Evolutionary conservation across 805 yeast genomes (phyloP).

Genomic region (Lachancea fermentati): DNA sequence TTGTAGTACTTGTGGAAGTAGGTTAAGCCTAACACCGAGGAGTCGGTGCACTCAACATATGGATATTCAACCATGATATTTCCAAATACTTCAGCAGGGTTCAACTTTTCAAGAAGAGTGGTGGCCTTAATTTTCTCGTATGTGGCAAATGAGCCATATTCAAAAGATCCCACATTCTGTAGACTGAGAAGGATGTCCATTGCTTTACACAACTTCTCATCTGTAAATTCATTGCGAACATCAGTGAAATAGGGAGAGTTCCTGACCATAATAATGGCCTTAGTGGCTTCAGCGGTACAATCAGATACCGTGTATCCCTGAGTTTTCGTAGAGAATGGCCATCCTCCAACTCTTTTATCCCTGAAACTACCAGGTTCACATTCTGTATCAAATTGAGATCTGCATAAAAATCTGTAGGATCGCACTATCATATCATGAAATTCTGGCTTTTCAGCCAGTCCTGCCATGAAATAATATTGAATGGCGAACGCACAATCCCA

Average conservation of each 20-base stretch:
- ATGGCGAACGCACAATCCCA: constrained; percentile 95
- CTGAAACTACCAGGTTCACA: constrained; percentile 74
- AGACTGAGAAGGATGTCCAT: constrained; percentile 69
- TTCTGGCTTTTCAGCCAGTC: constrained; percentile 64
- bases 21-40: constrained; percentile 82
- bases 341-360: constrained; percentile 80
- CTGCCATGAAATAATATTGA: constrained; percentile 76
- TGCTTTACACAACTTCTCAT: constrained; percentile 53
- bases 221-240: constrained; percentile 47
- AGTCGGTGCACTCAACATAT: constrained; percentile 96
- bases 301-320: constrained; percentile 97
- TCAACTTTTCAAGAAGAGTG: constrained; percentile 64
- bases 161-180: constrained; percentile 75
- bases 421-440: constrained; percentile 57
- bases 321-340: constrained; percentile 93
- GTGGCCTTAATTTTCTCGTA: constrained; percentile 86
- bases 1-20: constrained; percentile 63
- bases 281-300: constrained; percentile 93
- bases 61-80: constrained; percentile 99
- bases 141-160: constrained; percentile 87
- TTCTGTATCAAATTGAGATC: constrained; percentile 81
- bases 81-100: constrained; percentile 97
- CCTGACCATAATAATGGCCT: constrained; percentile 89
- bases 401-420: constrained; percentile 65
- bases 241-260: constrained; percentile 49